These are phyloP conservation scores for Oxytropis ochrocephala DNA, from an alignment of 306 rosid genomes.

Conservation along the genomic window DNA sequence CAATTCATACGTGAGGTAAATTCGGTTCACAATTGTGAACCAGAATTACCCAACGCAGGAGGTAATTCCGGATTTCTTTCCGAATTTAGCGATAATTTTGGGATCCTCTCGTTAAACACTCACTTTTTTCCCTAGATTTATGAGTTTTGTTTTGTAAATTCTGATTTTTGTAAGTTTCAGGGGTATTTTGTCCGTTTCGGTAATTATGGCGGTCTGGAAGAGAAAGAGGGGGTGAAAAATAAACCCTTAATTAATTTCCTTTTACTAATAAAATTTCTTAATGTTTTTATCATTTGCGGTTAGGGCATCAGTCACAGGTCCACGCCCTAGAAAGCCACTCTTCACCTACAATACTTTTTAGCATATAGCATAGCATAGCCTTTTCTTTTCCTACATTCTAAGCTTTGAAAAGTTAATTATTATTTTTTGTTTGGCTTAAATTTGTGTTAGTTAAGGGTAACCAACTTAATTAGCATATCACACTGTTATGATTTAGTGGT, in stretches of 20 bases:
- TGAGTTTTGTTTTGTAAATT: too few species aligned
- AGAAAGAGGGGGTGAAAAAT: too few species aligned
- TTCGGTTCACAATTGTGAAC: too few species aligned
- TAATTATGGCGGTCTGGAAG: too few species aligned
- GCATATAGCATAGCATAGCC: constrained; percentile 36
- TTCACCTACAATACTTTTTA: constrained; percentile 40
- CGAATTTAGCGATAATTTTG: too few species aligned
- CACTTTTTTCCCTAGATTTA: too few species aligned
- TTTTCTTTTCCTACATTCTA: constrained; percentile 61
- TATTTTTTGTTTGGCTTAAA: constrained; percentile 2
- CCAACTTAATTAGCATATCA: constrained; percentile 59
- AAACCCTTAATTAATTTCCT: constrained; percentile 20
- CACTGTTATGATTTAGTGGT: constrained; percentile 76
- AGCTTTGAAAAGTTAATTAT: constrained; percentile 27
- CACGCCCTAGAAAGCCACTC: constrained; percentile 49
- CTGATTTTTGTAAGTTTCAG: too few species aligned
- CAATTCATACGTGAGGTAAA: too few species aligned
- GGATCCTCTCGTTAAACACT: too few species aligned
- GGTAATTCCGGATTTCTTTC: too few species aligned
- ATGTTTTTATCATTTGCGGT: constrained; percentile 17
- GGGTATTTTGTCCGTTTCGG: too few species aligned
- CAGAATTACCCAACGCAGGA: too few species aligned
- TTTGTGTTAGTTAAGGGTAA: constrained; percentile 36
- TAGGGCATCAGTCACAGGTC: constrained; percentile 34
- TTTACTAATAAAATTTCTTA: constrained; percentile 19